phyloP scores from a whole-genome alignment of 768 basidiomycete genomes.

The Tulasnella sp. region DNA sequence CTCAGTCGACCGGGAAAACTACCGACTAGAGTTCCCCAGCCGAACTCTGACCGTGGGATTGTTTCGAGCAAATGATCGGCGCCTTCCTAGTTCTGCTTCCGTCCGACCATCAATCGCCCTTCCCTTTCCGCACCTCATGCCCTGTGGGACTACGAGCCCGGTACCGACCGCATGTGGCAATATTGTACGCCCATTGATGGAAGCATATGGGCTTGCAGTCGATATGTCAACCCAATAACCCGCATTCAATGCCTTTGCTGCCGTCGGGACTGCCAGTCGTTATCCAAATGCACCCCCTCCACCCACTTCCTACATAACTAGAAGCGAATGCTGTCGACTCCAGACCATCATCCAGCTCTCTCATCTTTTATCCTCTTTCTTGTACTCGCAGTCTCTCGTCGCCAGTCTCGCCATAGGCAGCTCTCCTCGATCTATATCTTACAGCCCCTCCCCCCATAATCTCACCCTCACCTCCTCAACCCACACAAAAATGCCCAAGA shows the following conservation, averaged over 20 bases:
- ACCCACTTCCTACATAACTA: conserved; percentile 16
- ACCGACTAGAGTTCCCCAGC: neutral
- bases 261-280: conserved; percentile 5
- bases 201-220: conserved; percentile 7
- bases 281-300: conserved; percentile 8
- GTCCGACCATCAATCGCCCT: neutral
- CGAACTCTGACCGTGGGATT: neutral
- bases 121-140: neutral
- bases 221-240: conserved; percentile 8
- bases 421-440: neutral
- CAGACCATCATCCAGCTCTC: conserved; percentile 7
- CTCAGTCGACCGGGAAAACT: conserved; percentile 19
- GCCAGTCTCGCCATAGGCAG: conserved; percentile 10
- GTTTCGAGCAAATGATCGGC: conserved; percentile 2
- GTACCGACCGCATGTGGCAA: neutral
- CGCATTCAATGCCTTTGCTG: neutral
- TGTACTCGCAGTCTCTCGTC: neutral
- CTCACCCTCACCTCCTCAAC: neutral
- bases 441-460: neutral
- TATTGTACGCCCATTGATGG: neutral
- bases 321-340: neutral
- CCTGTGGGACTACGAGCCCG: neutral
- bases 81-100: neutral
- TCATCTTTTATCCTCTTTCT: conserved; percentile 25
- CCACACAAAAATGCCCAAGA: conserved; percentile 27